These are phyloP conservation scores for Tuber magnatum DNA, from an alignment of 495 filamentous ascomycete species.

Conservation along the genomic window DNA sequence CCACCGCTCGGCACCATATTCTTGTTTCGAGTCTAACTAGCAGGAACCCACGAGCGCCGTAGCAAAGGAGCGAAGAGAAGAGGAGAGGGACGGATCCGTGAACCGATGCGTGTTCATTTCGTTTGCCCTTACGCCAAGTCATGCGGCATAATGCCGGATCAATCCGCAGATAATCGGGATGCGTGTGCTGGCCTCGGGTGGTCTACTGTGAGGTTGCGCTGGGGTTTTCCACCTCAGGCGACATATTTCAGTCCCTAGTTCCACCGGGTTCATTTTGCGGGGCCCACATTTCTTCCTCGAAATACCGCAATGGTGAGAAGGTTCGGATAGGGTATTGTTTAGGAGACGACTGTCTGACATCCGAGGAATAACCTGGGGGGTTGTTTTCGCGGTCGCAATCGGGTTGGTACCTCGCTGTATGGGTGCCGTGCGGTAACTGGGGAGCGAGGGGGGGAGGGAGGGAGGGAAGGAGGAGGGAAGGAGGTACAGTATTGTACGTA, in stretches of 20 bases:
- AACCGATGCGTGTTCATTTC: not conserved
- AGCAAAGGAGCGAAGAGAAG: not conserved
- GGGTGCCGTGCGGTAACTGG: not conserved
- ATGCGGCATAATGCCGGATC: not conserved
- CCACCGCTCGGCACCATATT: not conserved
- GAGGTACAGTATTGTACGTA: not conserved
- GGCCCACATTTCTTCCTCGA: not conserved
- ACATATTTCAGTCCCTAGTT: not conserved
- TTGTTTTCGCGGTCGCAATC: not conserved
- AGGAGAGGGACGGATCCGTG: not conserved
- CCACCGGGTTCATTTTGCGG: not conserved
- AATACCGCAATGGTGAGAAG: not conserved
- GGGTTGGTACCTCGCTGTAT: not conserved
- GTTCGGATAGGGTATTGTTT: not conserved
- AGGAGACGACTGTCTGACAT: not conserved
- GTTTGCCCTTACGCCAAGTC: not conserved
- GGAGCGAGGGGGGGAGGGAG: not conserved
- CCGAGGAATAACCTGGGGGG: not conserved
- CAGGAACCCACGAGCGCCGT: not conserved
- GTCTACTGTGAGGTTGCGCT: not conserved
- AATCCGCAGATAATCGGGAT: not conserved
- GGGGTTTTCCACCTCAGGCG: not conserved
- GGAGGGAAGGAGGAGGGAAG: not conserved
- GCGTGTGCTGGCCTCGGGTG: conserved; percentile 1
- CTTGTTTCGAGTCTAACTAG: not conserved